Conservation (phyloP, 129 eudicot genomes). For the Helianthus annuus region DNA sequence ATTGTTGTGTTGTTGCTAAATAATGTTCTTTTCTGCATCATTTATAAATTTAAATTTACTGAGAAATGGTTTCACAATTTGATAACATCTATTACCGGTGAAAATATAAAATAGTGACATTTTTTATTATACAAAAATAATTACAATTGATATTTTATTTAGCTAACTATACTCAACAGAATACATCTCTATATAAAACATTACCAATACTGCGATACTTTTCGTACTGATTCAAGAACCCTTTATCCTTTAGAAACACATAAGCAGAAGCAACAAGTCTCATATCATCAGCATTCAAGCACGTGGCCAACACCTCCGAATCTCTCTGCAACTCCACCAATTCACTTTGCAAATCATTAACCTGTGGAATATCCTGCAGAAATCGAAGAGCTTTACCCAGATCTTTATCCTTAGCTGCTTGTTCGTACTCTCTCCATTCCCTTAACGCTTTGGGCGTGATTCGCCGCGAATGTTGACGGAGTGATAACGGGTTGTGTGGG, state of each 20-base stretch:
- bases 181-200: no score
- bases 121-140: no score
- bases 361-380: constrained; percentile 47
- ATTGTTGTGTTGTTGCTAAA: no score
- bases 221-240: constrained; percentile 66
- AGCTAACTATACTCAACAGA: no score
- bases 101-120: no score
- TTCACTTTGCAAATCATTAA: constrained; percentile 21
- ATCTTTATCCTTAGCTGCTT: constrained; percentile 87
- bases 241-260: constrained; percentile 59
- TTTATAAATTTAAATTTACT: no score
- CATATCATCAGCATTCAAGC: constrained; percentile 94
- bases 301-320: constrained; percentile 87
- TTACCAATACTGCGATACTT: constrained; percentile 78
- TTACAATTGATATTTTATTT: no score
- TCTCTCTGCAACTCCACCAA: constrained; percentile 50
- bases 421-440: constrained; percentile 85
- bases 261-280: constrained; percentile 79
- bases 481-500: neutral
- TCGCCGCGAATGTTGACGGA: constrained; percentile 10
- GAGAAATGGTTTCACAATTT: no score
- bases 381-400: constrained; percentile 67
- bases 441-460: constrained; percentile 45
- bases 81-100: no score
- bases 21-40: no score